Percentiles rank a stretch among this genome's conserved stretches.
phyloP scores from a whole-genome alignment of 1,284 basidiomycete species.

The Ceratobasidium theobromae region DNA sequence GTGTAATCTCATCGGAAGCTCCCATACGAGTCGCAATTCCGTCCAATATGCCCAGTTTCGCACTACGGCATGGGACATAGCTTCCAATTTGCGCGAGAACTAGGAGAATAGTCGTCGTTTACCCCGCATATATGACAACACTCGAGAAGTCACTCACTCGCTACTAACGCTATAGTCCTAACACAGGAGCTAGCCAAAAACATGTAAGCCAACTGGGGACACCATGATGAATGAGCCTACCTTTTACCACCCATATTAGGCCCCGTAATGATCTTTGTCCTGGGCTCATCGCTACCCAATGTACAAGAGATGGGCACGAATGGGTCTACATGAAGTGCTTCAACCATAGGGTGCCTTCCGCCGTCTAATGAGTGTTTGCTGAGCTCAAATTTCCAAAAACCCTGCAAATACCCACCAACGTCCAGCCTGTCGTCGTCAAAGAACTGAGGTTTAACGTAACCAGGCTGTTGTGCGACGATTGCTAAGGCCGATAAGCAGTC shows the following conservation, averaged over 20 bases:
- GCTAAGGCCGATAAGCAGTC: slow-evolving; percentile 76
- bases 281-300: slow-evolving; percentile 55
- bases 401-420: slow-evolving; percentile 47
- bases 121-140: slow-evolving; percentile 57
- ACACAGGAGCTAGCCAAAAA: slow-evolving; percentile 55
- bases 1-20: slow-evolving; percentile 46
- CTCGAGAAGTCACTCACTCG: slow-evolving; percentile 17
- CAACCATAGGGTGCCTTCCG: slow-evolving; percentile 76
- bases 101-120: slow-evolving; percentile 64
- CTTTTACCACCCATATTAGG: slow-evolving; percentile 25
- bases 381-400: slow-evolving; percentile 28
- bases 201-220: not conserved
- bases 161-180: slow-evolving; percentile 40
- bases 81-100: slow-evolving; percentile 54
- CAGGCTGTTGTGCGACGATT: slow-evolving; percentile 67
- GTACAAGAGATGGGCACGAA: slow-evolving; percentile 74
- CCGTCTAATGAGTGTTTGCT: slow-evolving; percentile 42
- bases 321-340: slow-evolving; percentile 69
- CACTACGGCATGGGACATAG: slow-evolving; percentile 65
- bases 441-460: slow-evolving; percentile 71
- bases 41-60: slow-evolving; percentile 77
- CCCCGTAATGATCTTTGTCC: slow-evolving; percentile 78
- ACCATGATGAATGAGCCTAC: not conserved
- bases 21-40: slow-evolving; percentile 86
- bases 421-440: slow-evolving; percentile 60